phyloP scores from a whole-genome alignment of 1,284 basidiomycete species.

The Cryptococcus deneoformans region DNA sequence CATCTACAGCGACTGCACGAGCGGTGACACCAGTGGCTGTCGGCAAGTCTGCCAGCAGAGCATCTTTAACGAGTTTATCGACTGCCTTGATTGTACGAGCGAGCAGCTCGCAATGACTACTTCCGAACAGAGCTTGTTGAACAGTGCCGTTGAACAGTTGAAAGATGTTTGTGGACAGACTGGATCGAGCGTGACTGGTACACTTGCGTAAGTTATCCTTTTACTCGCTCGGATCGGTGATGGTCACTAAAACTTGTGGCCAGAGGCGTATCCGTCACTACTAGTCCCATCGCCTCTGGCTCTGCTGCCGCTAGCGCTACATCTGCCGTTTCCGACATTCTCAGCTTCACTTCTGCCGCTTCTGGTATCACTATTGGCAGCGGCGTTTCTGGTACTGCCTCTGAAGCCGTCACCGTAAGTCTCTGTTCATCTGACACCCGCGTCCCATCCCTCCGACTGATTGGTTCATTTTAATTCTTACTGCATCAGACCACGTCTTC shows the following conservation, averaged over 20 bases:
- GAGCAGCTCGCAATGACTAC: constrained; percentile 18
- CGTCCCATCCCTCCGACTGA: neutral
- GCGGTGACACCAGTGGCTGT: constrained; percentile 25
- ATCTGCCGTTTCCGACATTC: neutral
- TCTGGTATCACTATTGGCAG: constrained; percentile 4
- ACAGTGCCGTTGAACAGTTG: constrained; percentile 20
- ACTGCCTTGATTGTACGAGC: constrained; percentile 25
- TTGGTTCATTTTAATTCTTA: constrained; percentile 3
- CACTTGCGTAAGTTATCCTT: constrained; percentile 9
- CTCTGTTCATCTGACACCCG: neutral
- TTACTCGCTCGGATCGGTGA: neutral
- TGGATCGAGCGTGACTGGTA: constrained; percentile 22
- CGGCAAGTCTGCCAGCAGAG: constrained; percentile 24
- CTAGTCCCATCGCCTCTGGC: neutral
- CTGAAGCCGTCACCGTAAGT: constrained; percentile 1
- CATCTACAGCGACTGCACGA: constrained; percentile 44
- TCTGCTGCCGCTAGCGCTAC: neutral
- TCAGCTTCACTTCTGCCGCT: constrained; percentile 4
- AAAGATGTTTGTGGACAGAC: constrained; percentile 18
- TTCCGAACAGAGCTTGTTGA: constrained; percentile 14
- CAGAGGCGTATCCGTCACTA: neutral
- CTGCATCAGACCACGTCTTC: constrained; percentile 1
- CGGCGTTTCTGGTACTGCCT: neutral
- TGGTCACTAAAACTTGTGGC: neutral
- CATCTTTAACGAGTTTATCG: constrained; percentile 23